Conservation (phyloP, 208 protist species). For the Acanthamoeba castellanii region DNA sequence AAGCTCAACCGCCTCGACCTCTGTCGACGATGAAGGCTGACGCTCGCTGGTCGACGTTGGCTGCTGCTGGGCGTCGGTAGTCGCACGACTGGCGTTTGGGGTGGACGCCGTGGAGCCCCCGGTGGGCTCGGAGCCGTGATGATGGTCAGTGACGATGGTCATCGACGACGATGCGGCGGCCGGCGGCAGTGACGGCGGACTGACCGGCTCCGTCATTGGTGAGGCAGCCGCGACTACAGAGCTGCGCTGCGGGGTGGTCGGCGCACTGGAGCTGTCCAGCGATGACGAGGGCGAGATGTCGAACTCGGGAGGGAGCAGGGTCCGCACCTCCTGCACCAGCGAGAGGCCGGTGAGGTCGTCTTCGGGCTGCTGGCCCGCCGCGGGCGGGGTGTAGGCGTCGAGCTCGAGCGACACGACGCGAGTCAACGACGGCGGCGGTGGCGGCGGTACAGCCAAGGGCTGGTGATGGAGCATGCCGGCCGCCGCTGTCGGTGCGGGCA, state of each 20-base stretch:
- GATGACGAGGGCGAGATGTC: conserved; percentile 6
- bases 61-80: no score
- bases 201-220: neutral
- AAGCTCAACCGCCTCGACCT: no score
- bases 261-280: neutral
- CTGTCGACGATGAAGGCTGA: no score
- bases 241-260: neutral
- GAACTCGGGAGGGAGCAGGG: conserved; percentile 50
- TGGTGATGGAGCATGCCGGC: neutral
- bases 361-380: neutral
- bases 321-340: conserved; percentile 5
- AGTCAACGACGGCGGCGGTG: neutral
- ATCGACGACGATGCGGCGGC: no score
- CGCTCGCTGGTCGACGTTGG: no score
- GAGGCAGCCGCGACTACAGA: neutral
- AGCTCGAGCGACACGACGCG: conserved; percentile 21
- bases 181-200: neutral
- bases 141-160: no score
- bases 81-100: no score
- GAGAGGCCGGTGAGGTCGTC: conserved; percentile 3
- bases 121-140: no score
- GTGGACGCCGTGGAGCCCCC: no score
- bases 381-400: conserved; percentile 33
- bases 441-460: no score
- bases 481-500: neutral